phyloP scores from a whole-genome alignment of 2,329 filamentous ascomycete genomes.

The Colletotrichum aenigma region DNA sequence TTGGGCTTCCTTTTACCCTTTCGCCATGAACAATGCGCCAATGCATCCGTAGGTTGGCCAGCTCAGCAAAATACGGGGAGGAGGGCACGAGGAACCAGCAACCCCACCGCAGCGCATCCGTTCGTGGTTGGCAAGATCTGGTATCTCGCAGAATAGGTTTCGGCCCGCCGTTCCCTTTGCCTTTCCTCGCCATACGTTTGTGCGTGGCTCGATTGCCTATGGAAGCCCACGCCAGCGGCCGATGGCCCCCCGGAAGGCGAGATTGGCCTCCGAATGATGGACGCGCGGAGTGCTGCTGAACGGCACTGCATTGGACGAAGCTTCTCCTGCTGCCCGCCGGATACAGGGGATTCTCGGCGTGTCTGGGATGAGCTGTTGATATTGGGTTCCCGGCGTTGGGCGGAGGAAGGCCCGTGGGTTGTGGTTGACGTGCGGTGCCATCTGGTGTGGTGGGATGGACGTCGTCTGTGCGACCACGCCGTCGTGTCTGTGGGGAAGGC shows the following conservation, averaged over 20 bases:
- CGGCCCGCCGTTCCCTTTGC: background rate
- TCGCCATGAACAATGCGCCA: background rate
- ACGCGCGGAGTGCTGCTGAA: background rate
- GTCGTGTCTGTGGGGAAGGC: background rate
- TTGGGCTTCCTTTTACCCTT: background rate
- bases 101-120: background rate
- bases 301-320: background rate
- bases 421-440: background rate
- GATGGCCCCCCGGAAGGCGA: background rate
- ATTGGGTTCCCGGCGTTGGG: background rate
- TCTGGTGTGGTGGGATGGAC: background rate
- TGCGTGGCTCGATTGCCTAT: background rate
- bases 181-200: background rate
- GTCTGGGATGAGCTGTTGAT: background rate
- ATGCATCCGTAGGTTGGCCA: background rate
- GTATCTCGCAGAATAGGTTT: background rate
- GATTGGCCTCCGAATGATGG: background rate
- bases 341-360: background rate
- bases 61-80: background rate
- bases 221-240: background rate
- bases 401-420: background rate
- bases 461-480: background rate
- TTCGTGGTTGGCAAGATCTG: background rate
- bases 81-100: background rate
- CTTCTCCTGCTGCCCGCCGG: background rate